These are phyloP conservation scores for Lentithecium fluviatile DNA, from an alignment of 495 filamentous ascomycete species.

Conservation along the genomic window DNA sequence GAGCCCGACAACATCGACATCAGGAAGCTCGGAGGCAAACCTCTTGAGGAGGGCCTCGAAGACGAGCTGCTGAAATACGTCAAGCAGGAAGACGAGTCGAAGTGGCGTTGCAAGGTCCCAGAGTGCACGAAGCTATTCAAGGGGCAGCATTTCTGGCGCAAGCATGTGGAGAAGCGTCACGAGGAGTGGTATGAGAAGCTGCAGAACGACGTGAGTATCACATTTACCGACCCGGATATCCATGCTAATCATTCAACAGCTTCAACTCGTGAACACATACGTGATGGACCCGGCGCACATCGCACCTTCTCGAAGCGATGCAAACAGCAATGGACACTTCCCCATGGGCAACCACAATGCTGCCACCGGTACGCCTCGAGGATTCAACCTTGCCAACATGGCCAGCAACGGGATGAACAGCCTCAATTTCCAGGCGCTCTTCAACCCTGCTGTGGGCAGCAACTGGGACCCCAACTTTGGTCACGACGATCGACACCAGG, in stretches of 20 bases:
- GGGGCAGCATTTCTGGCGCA: conserved; percentile 92
- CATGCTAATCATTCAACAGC: conserved; percentile 49
- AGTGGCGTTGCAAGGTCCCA: conserved; percentile 93
- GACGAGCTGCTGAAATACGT: conserved; percentile 85
- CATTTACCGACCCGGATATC: conserved; percentile 9
- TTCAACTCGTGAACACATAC: conserved; percentile 86
- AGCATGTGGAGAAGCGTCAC: conserved; percentile 97
- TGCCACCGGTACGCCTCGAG: conserved; percentile 77
- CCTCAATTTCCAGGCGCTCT: conserved; percentile 48
- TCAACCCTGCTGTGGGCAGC: conserved; percentile 47
- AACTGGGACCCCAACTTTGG: conserved; percentile 24
- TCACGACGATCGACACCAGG: conserved; percentile 51
- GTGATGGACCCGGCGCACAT: conserved; percentile 91
- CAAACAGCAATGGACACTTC: conserved; percentile 97
- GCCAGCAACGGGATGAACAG: conserved; percentile 45
- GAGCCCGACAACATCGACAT: conserved; percentile 87
- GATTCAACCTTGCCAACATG: conserved; percentile 80
- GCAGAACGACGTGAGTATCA: conserved; percentile 70
- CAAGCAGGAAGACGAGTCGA: conserved; percentile 95
- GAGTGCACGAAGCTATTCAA: conserved; percentile 98
- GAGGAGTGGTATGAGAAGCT: conserved; percentile 79
- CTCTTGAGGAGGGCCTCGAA: conserved; percentile 77
- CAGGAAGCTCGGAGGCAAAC: conserved; percentile 83
- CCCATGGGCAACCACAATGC: conserved; percentile 70
- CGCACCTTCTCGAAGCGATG: conserved; percentile 84